Conservation (phyloP, 163 green algal genomes). For the Scenedesmus sp. region DNA sequence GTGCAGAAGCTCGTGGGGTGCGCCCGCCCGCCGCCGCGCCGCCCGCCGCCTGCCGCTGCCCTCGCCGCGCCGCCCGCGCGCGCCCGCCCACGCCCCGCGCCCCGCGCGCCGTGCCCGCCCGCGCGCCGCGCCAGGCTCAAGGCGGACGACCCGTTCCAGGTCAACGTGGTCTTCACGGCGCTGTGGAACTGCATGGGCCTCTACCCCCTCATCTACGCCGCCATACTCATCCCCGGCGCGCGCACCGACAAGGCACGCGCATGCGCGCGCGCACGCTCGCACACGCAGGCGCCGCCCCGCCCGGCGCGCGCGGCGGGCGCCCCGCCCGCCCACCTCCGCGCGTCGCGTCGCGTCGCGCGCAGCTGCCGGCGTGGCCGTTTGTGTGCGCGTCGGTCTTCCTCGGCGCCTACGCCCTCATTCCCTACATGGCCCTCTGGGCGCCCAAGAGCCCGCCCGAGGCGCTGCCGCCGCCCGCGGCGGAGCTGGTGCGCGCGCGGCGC, state of each 20-base stretch:
- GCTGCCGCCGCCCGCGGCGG: conserved; percentile 59
- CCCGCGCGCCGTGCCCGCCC: no score
- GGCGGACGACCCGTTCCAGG: conserved; percentile 41
- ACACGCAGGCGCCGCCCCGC: background rate
- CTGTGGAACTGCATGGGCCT: conserved; percentile 91
- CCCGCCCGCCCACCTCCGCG: background rate
- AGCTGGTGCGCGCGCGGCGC: conserved; percentile 51
- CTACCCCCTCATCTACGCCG: conserved; percentile 83
- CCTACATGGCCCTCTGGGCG: conserved; percentile 89
- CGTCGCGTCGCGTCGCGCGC: conserved; percentile 1
- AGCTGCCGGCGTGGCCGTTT: conserved; percentile 93
- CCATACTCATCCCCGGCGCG: conserved; percentile 82
- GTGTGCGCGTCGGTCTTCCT: conserved; percentile 71
- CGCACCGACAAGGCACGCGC: conserved; percentile 69
- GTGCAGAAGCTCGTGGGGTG: conserved; percentile 58
- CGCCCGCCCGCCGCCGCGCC: background rate
- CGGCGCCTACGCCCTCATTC: conserved; percentile 88
- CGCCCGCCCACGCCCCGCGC: no score
- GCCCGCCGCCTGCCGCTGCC: no score
- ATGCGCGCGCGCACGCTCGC: background rate
- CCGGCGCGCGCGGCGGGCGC: background rate
- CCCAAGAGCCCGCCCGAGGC: conserved; percentile 50
- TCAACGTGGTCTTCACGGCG: conserved; percentile 75
- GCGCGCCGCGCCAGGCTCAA: no score
- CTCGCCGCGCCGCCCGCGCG: no score